phyloP scores from a whole-genome alignment of 345 rosid species.

The Eucalyptus lansdowneana region DNA sequence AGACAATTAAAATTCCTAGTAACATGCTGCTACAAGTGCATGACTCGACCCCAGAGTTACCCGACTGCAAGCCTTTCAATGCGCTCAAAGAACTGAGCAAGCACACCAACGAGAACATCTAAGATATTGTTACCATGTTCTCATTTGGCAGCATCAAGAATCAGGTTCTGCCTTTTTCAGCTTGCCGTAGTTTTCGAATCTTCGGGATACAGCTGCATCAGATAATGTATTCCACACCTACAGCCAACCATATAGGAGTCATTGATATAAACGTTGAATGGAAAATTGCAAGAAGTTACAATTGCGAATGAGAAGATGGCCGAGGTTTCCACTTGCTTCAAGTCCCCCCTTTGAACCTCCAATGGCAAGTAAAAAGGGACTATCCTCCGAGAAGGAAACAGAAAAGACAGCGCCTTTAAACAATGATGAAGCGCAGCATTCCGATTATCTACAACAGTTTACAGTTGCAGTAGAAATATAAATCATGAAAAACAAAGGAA shows the following conservation, averaged over 20 bases:
- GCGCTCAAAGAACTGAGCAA: not conserved
- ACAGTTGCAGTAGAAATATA: no score
- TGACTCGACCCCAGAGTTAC: not conserved
- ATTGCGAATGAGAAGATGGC: not conserved
- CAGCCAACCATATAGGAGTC: not conserved
- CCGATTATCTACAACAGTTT: no score
- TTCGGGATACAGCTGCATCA: conserved; percentile 30
- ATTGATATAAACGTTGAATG: not conserved
- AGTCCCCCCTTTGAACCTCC: not conserved
- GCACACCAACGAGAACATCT: not conserved
- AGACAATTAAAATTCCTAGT: not conserved
- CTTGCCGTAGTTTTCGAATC: conserved; percentile 15
- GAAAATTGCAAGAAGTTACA: not conserved
- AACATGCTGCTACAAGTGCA: not conserved
- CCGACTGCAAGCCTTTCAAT: not conserved
- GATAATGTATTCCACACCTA: conserved; percentile 68
- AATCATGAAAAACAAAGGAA: no score
- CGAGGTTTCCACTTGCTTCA: conserved; percentile 23
- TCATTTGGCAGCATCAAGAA: not conserved
- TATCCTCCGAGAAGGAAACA: not conserved
- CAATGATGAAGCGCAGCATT: not conserved
- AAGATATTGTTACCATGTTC: not conserved
- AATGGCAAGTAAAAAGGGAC: not conserved
- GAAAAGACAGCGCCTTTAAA: not conserved
- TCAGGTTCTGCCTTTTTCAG: not conserved